Evolutionary conservation across 2,329 filamentous ascomycete species (phyloP), one percentile per base, ranked within the genome.

Genomic region (Coniochaeta prunicola): DNA sequence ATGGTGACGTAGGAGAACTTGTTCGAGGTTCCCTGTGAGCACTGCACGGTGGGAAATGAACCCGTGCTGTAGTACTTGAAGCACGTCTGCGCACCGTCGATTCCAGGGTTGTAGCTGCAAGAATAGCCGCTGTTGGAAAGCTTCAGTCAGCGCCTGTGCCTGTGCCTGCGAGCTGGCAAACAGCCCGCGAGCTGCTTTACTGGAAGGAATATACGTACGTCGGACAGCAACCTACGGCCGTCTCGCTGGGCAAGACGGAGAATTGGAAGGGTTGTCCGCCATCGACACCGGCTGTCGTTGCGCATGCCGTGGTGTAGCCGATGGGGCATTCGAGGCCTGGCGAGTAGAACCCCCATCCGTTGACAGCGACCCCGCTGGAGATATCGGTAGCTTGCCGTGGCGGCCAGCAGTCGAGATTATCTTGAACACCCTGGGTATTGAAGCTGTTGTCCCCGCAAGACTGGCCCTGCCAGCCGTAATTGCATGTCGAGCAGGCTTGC

Each of bases 301-400:
- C 60, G 50, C 69, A 71, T 7, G 66, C 63, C 2, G 68, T 62
- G 28, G 55, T 59, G 56, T 70, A 70, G 21, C 68, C 69, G 6
- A 55, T 50, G 0, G 69, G 69, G 53, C 68, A 71, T 15, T 59
- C 62, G 26, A 69, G 33, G 0, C 68, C 69, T 1, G 69, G 69
- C 2, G 67, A 70, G 48, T 71, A 71, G 57, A 67, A 69, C 6
- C 69, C 68, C 68, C 68, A 70, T 21, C 68, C 68, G 13, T 56
- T 54, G 19, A 71, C 60, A 3, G 67, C 65, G 19, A 61, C 61
- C 2, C 45, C 38, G 2, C 64, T 64, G 5, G 64, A 57, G 1
- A 56, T 45, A 6, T 58, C 19, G 6, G 17, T 54, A 4, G 57
- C 50, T 24, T 58, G 56, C 4, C 57, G 63, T n/a, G 64, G 57